These are phyloP conservation scores for Allomyces javanicus DNA, from an alignment of 192 early-diverging fungal species.

Conservation along the genomic window DNA sequence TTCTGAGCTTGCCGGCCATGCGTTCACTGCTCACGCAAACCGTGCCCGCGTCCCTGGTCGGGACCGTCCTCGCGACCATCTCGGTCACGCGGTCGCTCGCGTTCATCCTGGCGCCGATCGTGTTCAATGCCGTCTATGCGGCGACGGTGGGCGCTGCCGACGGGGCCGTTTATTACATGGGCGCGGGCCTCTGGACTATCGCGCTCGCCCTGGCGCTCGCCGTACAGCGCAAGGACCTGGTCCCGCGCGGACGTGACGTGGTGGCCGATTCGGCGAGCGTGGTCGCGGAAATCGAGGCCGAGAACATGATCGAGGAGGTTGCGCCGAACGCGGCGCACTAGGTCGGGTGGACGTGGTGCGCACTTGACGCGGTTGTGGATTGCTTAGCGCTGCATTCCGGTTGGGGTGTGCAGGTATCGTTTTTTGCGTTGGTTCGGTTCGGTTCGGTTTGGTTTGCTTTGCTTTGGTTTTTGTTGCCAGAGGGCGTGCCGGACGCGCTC, in stretches of 20 bases:
- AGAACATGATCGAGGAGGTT: too few relatives aligned
- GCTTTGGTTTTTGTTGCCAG: too few relatives aligned
- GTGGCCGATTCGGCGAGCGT: background rate
- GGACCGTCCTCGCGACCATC: background rate
- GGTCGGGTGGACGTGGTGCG: too few relatives aligned
- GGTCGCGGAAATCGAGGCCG: background rate
- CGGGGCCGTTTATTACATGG: background rate
- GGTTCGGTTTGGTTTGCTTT: too few relatives aligned
- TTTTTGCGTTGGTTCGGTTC: too few relatives aligned
- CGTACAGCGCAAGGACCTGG: background rate
- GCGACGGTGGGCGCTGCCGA: background rate
- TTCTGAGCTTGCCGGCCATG: background rate
- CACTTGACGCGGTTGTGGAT: too few relatives aligned
- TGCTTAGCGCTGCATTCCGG: too few relatives aligned
- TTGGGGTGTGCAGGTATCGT: too few relatives aligned
- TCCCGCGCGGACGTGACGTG: background rate
- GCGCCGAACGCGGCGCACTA: too few relatives aligned
- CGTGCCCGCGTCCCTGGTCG: background rate
- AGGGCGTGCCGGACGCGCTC: too few relatives aligned
- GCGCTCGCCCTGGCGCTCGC: background rate
- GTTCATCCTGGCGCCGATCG: background rate
- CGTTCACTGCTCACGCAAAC: background rate
- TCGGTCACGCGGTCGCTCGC: background rate
- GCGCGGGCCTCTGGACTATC: background rate
- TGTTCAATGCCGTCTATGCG: background rate